Evolutionary conservation across 805 yeast genomes (phyloP), one percentile per base, ranked within the genome.

Genomic region (Candida tibetensis): DNA sequence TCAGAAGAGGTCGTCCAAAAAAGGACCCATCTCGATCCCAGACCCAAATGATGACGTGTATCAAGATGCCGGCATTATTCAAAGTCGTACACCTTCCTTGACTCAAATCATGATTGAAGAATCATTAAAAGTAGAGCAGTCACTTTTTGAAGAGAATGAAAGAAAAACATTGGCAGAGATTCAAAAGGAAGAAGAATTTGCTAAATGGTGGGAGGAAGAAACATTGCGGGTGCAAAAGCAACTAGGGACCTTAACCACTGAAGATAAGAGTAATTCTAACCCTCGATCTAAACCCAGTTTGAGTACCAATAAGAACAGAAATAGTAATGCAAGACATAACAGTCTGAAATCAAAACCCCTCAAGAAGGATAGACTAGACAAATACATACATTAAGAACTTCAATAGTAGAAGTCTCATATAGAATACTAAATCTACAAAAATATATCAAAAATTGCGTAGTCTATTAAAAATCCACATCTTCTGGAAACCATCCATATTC

Each of bases 191-290:
- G 86, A 85, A 52, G 88, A 82, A 53, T 89, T 89, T 65, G 89
- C 82, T 19, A 73, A 66, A 42, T 89, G 96, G 96, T 89, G 95
- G 90, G 83, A 77, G 26, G 79, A 77, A 46, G 96, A 89, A 52
- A 72, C 87, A 38, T 68, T 69, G n/a, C 68, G 74, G 36, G 83
- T 82, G 5, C 91, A 83, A 53, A 54, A 50, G 34, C 62, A 57
- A 44, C 52, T 64, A 59, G 44, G 35, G 14, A 17, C 21, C 23
- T 26, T 27, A 32, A 18, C 19, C 15, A 26, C 19, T 26, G 19
- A 37, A 21, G 28, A 15, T 19, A 33, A 14, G 19, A 15, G n/a
- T n/a, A n/a, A n/a, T n/a, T n/a, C n/a, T n/a, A n/a, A n/a, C n/a
- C n/a, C n/a, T n/a, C n/a, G n/a, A n/a, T n/a, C n/a, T n/a, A n/a